A percentile compares a stretch with the other conserved stretches of the same genome.
phyloP scores from a whole-genome alignment of 257 asterid species.

The Jacaranda copaia region DNA sequence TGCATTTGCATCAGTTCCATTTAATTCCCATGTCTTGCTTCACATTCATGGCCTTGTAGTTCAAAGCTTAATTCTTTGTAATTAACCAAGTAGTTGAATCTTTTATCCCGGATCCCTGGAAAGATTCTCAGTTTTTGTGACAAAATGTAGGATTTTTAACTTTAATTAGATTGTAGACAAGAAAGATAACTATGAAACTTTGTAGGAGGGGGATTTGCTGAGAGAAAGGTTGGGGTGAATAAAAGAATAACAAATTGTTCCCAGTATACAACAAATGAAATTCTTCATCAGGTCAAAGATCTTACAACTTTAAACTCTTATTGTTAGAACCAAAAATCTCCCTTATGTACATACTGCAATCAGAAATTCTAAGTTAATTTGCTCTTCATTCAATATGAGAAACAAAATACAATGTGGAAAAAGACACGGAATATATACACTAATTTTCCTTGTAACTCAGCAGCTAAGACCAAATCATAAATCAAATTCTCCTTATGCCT shows the following conservation, averaged over 20 bases:
- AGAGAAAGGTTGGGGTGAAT: constrained; percentile 64
- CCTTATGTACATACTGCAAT: too few species aligned
- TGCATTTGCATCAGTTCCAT: background rate
- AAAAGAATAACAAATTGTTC: too few species aligned
- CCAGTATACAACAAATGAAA: too few species aligned
- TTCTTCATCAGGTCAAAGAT: too few species aligned
- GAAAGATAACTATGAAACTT: constrained; percentile 12
- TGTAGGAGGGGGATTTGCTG: constrained; percentile 80
- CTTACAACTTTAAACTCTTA: too few species aligned
- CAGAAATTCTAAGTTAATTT: too few species aligned
- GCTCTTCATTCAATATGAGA: too few species aligned
- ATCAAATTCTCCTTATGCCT: constrained; percentile 91
- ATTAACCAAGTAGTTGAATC: background rate
- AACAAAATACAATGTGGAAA: too few species aligned
- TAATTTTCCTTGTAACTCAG: constrained; percentile 14
- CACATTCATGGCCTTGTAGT: background rate
- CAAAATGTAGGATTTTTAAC: background rate
- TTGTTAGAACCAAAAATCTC: too few species aligned
- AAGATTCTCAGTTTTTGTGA: constrained; percentile 6
- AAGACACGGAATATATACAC: background rate
- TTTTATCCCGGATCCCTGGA: background rate
- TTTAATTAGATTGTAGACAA: constrained; percentile 1
- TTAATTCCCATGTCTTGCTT: background rate
- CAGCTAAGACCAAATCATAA: constrained; percentile 58
- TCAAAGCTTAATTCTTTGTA: constrained; percentile 1